Evolutionary conservation across 2,329 filamentous ascomycete genomes (phyloP), one percentile per base, ranked within the genome.

Genomic region (Exserohilum turcica): DNA sequence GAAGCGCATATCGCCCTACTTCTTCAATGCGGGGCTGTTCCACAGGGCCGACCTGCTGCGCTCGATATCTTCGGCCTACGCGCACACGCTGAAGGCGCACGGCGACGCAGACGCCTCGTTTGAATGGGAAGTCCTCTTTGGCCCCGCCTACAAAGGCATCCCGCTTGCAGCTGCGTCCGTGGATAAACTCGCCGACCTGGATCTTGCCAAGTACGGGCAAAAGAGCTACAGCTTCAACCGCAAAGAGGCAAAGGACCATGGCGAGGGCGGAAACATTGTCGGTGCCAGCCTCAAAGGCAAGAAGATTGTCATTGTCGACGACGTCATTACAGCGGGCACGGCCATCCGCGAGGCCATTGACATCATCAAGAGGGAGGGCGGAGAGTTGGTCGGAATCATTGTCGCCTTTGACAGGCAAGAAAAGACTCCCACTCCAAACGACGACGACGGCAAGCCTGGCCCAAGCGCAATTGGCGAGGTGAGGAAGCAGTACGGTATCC

Each of bases 101-200:
- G 76, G 78, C 36, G 54, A 68, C 1, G 39, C 71, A 12, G 57
- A 79, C 66, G 47, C 74, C 8, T 70, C 76, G n/a, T 83, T 83
- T 60, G 76, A 79, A 59, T 85, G 95, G 74, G 93, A 97, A 73
- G 84, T 97, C 65, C 82, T 97, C 69, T 97, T 97, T 76, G 92
- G 85, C 13, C 93, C 94, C 2, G 93, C 94, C 8, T 99, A 97
- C 82, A 99, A 97, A 80, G 94, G 94, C 38, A 96, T 97, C 61
- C 91, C 92, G 1, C 84, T 97, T n/a, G 89, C 90, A 38, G 87
- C 89, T 13, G 84, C 90, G 2, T 88, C 91, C 13, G 83, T 88
- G 32, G 84, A 90, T 71, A 89, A 92, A 74, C 84, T 97, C 10
- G 85, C 85, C 47, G 83, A 87, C 67, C 77, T 92, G 9, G 86